Evolutionary conservation across 495 filamentous ascomycete genomes (phyloP).

Genomic region (Trypethelium eluteriae): DNA sequence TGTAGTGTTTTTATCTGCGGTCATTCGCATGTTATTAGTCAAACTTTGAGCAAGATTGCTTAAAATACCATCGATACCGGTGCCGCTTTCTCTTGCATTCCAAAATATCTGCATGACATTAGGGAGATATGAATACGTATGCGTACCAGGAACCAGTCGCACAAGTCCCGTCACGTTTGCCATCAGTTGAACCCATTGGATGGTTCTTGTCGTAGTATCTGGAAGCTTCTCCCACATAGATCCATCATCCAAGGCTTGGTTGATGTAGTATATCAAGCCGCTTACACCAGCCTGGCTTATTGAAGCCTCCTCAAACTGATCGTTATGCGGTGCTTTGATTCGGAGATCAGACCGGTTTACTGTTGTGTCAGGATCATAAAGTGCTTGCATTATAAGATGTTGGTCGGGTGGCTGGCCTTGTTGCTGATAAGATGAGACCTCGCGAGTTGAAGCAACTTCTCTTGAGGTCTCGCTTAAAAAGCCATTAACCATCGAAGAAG

Average conservation of each 20-base stretch:
- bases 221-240: not conserved
- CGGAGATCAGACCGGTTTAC: not conserved
- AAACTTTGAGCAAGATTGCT: not conserved
- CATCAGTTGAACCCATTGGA: not conserved
- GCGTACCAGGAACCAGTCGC: not conserved
- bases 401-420: not conserved
- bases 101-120: not conserved
- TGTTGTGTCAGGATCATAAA: not conserved
- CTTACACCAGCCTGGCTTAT: not conserved
- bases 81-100: not conserved
- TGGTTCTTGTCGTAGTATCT: not conserved
- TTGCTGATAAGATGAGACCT: slow-evolving; percentile 2
- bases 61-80: not conserved
- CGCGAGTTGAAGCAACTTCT: not conserved
- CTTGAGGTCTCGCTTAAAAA: not conserved
- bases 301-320: not conserved
- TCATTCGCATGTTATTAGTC: slow-evolving; percentile 1
- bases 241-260: not conserved
- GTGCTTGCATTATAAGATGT: not conserved
- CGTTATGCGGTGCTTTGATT: not conserved
- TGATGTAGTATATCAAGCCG: not conserved
- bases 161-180: not conserved
- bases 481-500: not conserved
- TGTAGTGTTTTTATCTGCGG: not conserved
- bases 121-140: not conserved